Base-by-base conservation (phyloP, 2,329 filamentous ascomycete species). In the Trichophyton benhamiae region DNA sequence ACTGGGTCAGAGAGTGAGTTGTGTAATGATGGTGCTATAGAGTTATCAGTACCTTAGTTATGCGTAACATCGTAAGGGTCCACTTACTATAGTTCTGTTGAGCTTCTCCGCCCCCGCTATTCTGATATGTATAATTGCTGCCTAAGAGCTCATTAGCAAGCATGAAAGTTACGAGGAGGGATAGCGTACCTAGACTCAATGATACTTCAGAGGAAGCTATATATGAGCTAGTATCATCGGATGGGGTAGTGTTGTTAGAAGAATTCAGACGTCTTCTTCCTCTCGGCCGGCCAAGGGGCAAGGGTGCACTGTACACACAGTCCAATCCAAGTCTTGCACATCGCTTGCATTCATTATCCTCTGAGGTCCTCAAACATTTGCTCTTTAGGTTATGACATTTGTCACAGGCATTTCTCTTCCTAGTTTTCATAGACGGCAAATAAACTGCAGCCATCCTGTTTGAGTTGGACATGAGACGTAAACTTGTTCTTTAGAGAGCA, bases 361-460 rank as follows among this genome's bases (percentile, higher is more conserved):
- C 42, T 11, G 22, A 15, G 8, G 17, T 11, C 9, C 30, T 49
- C 41, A 36, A 52, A 15, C 42, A 59, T 17, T 49, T 30, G 58
- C 41, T 59, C 30, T 59, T 59, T n/a, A 59, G 27, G 3, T 11
- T 49, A 49, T 59, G 58, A 15, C 42, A 52, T 36, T 44, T 59
- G 22, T 59, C 42, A 30, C 58, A 59, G 30, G 57, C 57, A 59
- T 59, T 30, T 11, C 41, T 20, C 27, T 59, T 59, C 17, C 41
- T 59, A n/a, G 41, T 20, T 41, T 17, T 8, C 38, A 11, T 22
- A 41, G 33, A 41, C 15, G 33, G 33, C 15, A 20, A 58, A 13
- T 42, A 13, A 20, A 9, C 5, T 8, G 33, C 22, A 22, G 15
- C 17, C 55, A 58, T 58, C 6, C 13, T 42, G 7, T 58, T 36